These are phyloP conservation scores for Eutreptiella sp. DNA, from an alignment of 208 protist species.

Conservation along the genomic window DNA sequence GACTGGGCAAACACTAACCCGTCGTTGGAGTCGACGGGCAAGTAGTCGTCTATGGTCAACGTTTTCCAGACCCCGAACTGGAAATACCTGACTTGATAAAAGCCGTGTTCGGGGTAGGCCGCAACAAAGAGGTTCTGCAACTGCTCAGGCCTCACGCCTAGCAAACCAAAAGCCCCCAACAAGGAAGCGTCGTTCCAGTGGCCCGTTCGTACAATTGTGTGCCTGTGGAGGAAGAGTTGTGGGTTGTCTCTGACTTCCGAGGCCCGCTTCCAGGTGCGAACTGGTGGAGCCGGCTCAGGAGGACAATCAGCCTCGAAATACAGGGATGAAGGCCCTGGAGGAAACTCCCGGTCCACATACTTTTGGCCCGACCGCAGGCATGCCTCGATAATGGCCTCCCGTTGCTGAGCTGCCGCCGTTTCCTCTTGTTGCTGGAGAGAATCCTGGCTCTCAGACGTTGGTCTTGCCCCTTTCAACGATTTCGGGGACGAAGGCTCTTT, in stretches of 20 bases:
- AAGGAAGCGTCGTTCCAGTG: constrained; percentile 14
- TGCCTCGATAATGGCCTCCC: constrained; percentile 47
- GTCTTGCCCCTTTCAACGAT: no score
- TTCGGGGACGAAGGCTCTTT: no score
- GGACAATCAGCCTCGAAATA: constrained; percentile 56
- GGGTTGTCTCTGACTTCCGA: constrained; percentile 31
- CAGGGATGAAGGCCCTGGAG: constrained; percentile 59
- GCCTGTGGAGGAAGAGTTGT: neutral
- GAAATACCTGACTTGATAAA: constrained; percentile 74
- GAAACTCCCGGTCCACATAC: constrained; percentile 68
- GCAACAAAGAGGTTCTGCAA: constrained; percentile 48
- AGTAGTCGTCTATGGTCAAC: constrained; percentile 74
- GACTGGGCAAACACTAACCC: constrained; percentile 45
- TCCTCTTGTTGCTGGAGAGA: no score
- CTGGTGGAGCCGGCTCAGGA: constrained; percentile 45
- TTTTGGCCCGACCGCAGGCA: constrained; percentile 43
- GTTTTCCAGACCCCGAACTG: constrained; percentile 60
- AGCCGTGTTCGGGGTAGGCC: constrained; percentile 58
- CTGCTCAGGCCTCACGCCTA: constrained; percentile 62
- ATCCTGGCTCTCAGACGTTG: no score
- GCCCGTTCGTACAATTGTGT: no score
- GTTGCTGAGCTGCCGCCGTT: constrained; percentile 3
- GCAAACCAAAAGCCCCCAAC: constrained; percentile 44
- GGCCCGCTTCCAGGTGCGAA: constrained; percentile 54
- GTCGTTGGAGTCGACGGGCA: constrained; percentile 56